A percentile compares a stretch with the other conserved stretches of the same genome.
phyloP scores from a whole-genome alignment of 1,139 yeast genomes.

The Blastobotrys niveus region DNA sequence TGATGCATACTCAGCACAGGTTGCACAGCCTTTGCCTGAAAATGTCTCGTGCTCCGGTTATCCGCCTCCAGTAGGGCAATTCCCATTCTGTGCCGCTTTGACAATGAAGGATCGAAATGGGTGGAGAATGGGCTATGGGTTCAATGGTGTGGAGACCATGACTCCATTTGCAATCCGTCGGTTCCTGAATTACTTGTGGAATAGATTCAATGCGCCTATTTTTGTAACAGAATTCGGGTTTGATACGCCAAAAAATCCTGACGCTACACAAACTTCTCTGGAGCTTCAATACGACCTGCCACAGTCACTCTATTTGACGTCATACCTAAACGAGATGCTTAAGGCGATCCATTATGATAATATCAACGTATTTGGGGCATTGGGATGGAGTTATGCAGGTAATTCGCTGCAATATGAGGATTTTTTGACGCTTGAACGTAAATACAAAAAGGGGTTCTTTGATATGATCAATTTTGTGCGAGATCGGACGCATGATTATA shows the following conservation, averaged over 20 bases:
- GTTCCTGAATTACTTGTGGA: neutral
- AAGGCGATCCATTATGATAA: conserved; percentile 27
- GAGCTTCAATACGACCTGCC: conserved; percentile 28
- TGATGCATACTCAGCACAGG: conserved; percentile 11
- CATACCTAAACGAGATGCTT: conserved; percentile 32
- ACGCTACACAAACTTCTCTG: conserved; percentile 30
- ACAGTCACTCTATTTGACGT: conserved; percentile 32
- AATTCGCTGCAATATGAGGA: conserved; percentile 35
- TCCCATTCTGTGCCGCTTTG: neutral
- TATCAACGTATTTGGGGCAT: conserved; percentile 32
- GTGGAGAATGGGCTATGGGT: neutral
- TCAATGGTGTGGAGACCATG: neutral
- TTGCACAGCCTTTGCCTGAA: too few species aligned
- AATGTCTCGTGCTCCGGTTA: too few species aligned
- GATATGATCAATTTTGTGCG: conserved; percentile 19
- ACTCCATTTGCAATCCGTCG: neutral
- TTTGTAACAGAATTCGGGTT: conserved; percentile 34
- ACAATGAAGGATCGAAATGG: neutral
- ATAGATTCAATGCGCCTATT: conserved; percentile 1
- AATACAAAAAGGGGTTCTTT: conserved; percentile 36
- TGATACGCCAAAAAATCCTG: too few species aligned
- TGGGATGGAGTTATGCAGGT: conserved; percentile 36
- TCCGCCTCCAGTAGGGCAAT: neutral
- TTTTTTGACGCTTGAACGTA: conserved; percentile 33
- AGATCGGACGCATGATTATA: neutral